Evolutionary conservation across 306 rosid species (phyloP).

Genomic region (Cyclanthera cordifolia): DNA sequence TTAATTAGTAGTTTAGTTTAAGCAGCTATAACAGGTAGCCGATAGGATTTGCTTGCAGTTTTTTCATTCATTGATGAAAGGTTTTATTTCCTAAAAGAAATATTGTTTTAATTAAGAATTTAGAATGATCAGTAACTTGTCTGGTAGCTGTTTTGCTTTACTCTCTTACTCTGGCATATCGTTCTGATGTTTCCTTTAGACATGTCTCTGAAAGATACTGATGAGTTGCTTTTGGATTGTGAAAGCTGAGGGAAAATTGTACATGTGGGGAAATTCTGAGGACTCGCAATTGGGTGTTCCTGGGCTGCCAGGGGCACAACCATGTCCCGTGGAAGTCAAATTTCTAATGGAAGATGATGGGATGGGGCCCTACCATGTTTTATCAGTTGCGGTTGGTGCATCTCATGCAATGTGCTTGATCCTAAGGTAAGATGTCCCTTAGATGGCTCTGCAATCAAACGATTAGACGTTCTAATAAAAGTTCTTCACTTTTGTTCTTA

Average conservation of each 20-base stretch:
- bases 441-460: conserved; percentile 1
- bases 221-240: conserved; percentile 15
- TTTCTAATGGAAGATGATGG: conserved; percentile 73
- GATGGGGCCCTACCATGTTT: conserved; percentile 55
- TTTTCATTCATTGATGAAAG: too few relatives aligned
- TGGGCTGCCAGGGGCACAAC: conserved; percentile 63
- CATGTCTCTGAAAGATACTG: not conserved
- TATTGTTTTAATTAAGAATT: not conserved
- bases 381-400: conserved; percentile 65
- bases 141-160: not conserved
- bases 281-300: conserved; percentile 90
- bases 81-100: not conserved
- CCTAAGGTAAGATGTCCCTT: conserved; percentile 30
- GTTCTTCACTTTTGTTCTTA: not conserved
- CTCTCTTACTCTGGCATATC: not conserved
- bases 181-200: not conserved
- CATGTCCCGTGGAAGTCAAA: conserved; percentile 59
- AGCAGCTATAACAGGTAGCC: too few relatives aligned
- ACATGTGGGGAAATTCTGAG: conserved; percentile 71
- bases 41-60: too few relatives aligned
- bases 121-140: not conserved
- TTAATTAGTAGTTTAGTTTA: not conserved
- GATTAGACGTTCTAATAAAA: not conserved
- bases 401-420: conserved; percentile 76
- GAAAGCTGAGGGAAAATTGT: conserved; percentile 70